These are phyloP conservation scores for Melanopsichium pennsylvanicum DNA, from an alignment of 1,284 basidiomycete species.

Conservation along the genomic window DNA sequence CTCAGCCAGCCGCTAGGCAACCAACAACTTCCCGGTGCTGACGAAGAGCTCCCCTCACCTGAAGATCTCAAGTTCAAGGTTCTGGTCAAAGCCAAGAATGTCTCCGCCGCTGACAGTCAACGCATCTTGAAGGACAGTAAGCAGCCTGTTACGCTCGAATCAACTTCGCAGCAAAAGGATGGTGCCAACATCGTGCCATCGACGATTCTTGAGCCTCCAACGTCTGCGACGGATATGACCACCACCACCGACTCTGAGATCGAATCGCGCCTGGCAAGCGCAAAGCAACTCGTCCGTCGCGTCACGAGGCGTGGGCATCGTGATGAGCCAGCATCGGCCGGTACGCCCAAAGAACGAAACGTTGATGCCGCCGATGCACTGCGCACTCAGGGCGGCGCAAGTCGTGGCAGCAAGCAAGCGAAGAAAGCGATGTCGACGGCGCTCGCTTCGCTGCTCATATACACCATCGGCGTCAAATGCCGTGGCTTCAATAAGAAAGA, in stretches of 20 bases:
- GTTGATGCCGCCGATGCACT: slow-evolving; percentile 3
- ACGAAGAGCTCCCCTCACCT: slow-evolving; percentile 78
- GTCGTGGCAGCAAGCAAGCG: slow-evolving; percentile 13
- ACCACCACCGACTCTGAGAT: slow-evolving; percentile 42
- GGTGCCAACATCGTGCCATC: slow-evolving; percentile 11
- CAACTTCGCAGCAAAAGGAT: neutral
- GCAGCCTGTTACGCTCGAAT: neutral
- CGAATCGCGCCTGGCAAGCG: slow-evolving; percentile 38
- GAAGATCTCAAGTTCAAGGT: slow-evolving; percentile 82
- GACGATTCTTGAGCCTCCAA: slow-evolving; percentile 14
- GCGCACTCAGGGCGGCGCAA: neutral
- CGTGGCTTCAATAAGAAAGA: slow-evolving; percentile 90
- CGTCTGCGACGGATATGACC: slow-evolving; percentile 30
- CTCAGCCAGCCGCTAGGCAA: slow-evolving; percentile 57
- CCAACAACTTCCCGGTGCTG: slow-evolving; percentile 66
- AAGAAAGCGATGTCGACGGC: slow-evolving; percentile 73
- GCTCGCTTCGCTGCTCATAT: slow-evolving; percentile 82
- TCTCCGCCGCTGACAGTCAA: slow-evolving; percentile 18
- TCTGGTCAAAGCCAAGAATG: slow-evolving; percentile 75
- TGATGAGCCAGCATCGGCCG: neutral
- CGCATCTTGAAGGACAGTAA: slow-evolving; percentile 5
- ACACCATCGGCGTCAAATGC: slow-evolving; percentile 94
- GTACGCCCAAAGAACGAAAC: slow-evolving; percentile 3
- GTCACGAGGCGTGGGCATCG: slow-evolving; percentile 26
- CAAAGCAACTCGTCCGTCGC: slow-evolving; percentile 48